These are phyloP conservation scores for Globisporangium ultimum DNA, from an alignment of 352 stramenopile genomes.

Conservation along the genomic window DNA sequence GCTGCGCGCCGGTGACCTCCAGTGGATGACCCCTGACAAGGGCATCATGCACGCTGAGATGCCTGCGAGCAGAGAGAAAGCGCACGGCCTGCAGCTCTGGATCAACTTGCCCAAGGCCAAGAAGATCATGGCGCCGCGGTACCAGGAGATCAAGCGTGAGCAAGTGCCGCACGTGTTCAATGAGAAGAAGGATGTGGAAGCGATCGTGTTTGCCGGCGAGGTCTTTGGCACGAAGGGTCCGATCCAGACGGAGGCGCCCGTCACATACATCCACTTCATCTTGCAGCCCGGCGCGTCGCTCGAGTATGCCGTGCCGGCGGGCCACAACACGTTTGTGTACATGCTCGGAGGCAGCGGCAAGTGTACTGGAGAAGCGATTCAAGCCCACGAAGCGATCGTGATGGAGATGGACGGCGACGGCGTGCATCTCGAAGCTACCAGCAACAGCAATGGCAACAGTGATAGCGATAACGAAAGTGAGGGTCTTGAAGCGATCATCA, in stretches of 20 bases:
- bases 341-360: constrained; percentile 4
- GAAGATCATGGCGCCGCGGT: no score
- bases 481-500: no score
- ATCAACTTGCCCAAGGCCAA: no score
- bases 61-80: no score
- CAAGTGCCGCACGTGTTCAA: constrained; percentile 15
- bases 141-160: constrained; percentile 42
- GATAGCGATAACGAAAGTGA: no score
- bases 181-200: constrained; percentile 16
- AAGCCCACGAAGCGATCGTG: constrained; percentile 34
- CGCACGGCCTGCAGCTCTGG: no score
- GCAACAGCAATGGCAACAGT: no score
- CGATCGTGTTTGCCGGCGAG: constrained; percentile 25
- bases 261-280: constrained; percentile 29
- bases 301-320: constrained; percentile 12
- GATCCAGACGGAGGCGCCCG: no score
- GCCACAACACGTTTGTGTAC: constrained; percentile 24
- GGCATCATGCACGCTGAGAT: no score
- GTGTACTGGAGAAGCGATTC: constrained; percentile 13
- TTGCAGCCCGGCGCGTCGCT: constrained; percentile 12
- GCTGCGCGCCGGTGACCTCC: no score
- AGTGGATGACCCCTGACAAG: constrained; percentile 41
- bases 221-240: constrained; percentile 18
- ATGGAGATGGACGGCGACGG: no score
- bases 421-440: no score